These are phyloP conservation scores for Musa schizocarpa DNA, from an alignment of 176 grass and related monocot genomes.

Conservation along the genomic window DNA sequence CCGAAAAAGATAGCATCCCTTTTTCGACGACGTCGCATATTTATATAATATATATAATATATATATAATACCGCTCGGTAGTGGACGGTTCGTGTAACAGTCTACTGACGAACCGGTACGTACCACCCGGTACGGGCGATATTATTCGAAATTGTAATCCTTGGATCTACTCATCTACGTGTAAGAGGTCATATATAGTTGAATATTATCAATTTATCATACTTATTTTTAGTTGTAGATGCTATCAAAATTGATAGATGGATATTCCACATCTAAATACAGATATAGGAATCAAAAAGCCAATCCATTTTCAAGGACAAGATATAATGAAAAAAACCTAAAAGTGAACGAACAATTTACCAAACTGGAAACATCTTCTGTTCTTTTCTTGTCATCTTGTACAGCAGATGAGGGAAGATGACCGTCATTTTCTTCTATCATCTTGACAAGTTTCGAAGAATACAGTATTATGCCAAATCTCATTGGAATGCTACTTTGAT, in stretches of 20 bases:
- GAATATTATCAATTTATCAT: neutral
- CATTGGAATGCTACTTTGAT: conserved; percentile 81
- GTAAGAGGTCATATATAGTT: neutral
- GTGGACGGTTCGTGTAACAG: too few species aligned
- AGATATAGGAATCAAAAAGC: too few species aligned
- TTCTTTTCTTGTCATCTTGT: conserved; percentile 29
- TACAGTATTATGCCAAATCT: conserved; percentile 85
- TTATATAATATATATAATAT: too few species aligned
- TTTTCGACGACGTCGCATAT: too few species aligned
- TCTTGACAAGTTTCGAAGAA: conserved; percentile 61
- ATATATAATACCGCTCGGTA: too few species aligned
- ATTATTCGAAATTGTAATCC: too few species aligned
- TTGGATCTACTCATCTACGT: too few species aligned
- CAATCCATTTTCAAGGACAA: too few species aligned
- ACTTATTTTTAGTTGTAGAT: neutral
- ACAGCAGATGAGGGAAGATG: conserved; percentile 23
- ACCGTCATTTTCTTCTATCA: conserved; percentile 56
- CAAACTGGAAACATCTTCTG: conserved; percentile 62
- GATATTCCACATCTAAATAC: neutral
- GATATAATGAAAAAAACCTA: neutral
- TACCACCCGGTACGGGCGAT: too few species aligned
- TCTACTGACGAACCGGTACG: too few species aligned
- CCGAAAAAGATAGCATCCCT: too few species aligned
- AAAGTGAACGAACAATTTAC: conserved; percentile 37
- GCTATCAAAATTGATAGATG: neutral